phyloP scores from a whole-genome alignment of 345 rosid species.

The Syzygium aqueum region DNA sequence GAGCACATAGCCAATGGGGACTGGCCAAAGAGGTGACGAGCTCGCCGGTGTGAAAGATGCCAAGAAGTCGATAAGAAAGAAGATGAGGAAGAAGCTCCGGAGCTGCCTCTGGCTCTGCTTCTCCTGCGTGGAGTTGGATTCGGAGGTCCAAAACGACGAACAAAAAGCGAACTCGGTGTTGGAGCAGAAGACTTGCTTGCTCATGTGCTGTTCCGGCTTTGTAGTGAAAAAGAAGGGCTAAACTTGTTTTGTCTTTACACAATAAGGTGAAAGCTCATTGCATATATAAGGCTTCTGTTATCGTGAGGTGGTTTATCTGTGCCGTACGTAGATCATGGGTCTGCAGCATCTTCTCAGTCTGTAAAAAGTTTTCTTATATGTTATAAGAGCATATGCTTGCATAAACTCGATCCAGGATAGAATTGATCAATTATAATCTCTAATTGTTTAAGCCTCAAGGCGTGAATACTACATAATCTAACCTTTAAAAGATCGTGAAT shows the following conservation, averaged over 20 bases:
- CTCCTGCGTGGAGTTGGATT: background rate
- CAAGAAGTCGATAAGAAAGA: background rate
- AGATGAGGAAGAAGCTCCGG: background rate
- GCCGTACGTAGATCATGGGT: background rate
- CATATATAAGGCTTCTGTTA: background rate
- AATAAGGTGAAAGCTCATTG: background rate
- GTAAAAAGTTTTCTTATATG: background rate
- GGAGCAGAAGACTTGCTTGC: background rate
- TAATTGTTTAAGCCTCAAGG: fast-evolving
- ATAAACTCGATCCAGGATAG: background rate
- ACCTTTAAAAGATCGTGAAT: background rate
- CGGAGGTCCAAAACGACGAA: background rate
- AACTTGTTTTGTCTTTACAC: background rate
- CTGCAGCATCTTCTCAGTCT: background rate
- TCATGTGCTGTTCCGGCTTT: background rate
- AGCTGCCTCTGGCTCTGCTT: background rate
- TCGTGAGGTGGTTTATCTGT: background rate
- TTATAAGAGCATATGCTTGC: background rate
- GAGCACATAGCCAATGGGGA: background rate
- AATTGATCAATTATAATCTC: background rate
- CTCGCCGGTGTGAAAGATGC: background rate
- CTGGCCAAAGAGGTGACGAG: background rate
- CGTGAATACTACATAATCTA: background rate
- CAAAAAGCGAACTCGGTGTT: background rate
- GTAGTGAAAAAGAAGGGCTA: background rate